Base-by-base conservation (phyloP, 1,284 basidiomycete species). In the Gomphus sp. region DNA sequence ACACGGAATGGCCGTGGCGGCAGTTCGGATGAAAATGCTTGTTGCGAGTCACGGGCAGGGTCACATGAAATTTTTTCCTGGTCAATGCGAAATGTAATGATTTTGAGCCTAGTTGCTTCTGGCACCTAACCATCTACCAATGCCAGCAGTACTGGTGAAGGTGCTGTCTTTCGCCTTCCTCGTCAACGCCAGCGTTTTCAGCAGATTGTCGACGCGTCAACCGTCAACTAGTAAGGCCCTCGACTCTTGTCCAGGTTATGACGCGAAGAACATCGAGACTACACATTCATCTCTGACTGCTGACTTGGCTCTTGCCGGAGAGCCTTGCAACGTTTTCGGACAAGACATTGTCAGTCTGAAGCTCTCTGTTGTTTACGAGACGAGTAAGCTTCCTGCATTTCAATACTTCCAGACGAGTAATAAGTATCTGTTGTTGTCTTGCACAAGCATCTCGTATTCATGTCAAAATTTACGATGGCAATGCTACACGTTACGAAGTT, bases 401-500 rank as follows among this genome's bases (percentile, higher is more conserved):
- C 14, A 16, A 50, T n/a, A n/a, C 16, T 4, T 50, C 12, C 47
- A 16, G 11, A 52, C 18, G n/a, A 9, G 14, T 18, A 33, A 4
- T 53, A 31, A 53, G 18, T 10, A 22, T 39, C 22, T 18, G 0
- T 43, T 3, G 18, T 31, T 39, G 8, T 39, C 7, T 2, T 33
- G 9, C 25, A 22, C 49, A 65, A 85, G 84, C 71, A 11, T 74
- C 76, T 33, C 80, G 84, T 39, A 81, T 91, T 16, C 87, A 90
- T 64, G 74, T 91, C 59, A 89, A 89, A 70, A 84, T 89, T 65
- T 81, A 78, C 25, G 87, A 90, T 64, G 68, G 81, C 0, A 70
- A 76, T 1, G 66, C 71, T 10, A 56, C 72, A 4, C 84, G 88
- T 51, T 90, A 82, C 64, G 86, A 89, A 67, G 79, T 90, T 0